These are phyloP conservation scores for Penstemon newberryi DNA, from an alignment of 257 asterid species.

Conservation along the genomic window DNA sequence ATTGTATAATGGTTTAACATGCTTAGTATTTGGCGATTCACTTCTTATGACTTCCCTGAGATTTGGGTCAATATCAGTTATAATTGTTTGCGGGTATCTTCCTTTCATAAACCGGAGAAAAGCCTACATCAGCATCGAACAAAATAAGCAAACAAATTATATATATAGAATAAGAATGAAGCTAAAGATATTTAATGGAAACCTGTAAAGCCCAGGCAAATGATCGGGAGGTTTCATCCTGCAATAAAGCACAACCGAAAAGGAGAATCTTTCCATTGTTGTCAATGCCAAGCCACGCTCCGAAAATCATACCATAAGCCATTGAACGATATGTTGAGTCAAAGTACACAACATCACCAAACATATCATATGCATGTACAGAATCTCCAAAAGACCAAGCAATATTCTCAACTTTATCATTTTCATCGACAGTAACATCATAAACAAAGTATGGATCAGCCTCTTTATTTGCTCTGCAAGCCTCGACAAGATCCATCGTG, in stretches of 20 bases:
- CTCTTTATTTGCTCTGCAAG: constrained; percentile 53
- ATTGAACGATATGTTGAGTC: constrained; percentile 54
- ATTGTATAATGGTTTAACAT: constrained; percentile 46
- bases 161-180: constrained; percentile 20
- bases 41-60: constrained; percentile 61
- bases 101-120: constrained; percentile 66
- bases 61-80: constrained; percentile 59
- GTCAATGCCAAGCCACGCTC: constrained; percentile 69
- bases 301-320: constrained; percentile 49
- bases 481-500: constrained; percentile 56
- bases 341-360: constrained; percentile 67
- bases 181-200: constrained; percentile 16
- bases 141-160: constrained; percentile 28
- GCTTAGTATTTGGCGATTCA: constrained; percentile 70
- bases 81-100: constrained; percentile 55
- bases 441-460: constrained; percentile 54
- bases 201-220: constrained; percentile 67
- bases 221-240: constrained; percentile 51
- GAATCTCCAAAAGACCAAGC: constrained; percentile 70
- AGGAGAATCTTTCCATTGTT: constrained; percentile 55
- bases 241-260: constrained; percentile 65
- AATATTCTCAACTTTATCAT: constrained; percentile 63
- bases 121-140: constrained; percentile 40
- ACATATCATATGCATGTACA: constrained; percentile 46
- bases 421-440: constrained; percentile 52